phyloP scores from a whole-genome alignment of 148 eudicot species.

The Limonium bicolor region DNA sequence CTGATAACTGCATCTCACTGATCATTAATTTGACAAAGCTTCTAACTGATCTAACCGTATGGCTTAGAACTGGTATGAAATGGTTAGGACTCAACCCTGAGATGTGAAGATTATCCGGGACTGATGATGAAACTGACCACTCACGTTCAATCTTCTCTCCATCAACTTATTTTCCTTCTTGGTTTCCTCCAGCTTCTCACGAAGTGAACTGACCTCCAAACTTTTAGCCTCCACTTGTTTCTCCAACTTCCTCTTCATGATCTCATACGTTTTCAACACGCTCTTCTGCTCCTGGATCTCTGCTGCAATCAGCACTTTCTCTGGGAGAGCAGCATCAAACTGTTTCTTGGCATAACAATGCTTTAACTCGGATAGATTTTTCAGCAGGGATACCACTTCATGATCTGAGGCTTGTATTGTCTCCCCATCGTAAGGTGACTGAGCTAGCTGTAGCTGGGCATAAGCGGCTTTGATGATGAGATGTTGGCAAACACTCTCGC shows the following conservation, averaged over 20 bases:
- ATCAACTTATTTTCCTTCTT: constrained; percentile 46
- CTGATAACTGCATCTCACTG: constrained; percentile 57
- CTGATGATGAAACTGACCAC: constrained; percentile 36
- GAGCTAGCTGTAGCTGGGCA: constrained; percentile 65
- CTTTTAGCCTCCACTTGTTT: constrained; percentile 53
- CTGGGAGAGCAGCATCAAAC: constrained; percentile 41
- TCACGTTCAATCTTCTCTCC: constrained; percentile 64
- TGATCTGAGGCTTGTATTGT: constrained; percentile 73
- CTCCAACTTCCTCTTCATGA: constrained; percentile 51
- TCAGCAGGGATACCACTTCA: constrained; percentile 51
- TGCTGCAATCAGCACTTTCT: constrained; percentile 31
- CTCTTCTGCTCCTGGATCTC: constrained; percentile 76
- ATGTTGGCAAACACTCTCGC: constrained; percentile 66
- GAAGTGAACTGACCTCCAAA: constrained; percentile 63
- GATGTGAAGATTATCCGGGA: constrained; percentile 42
- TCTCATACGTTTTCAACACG: constrained; percentile 43
- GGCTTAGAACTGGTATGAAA: constrained; percentile 40
- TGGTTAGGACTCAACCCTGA: constrained; percentile 47
- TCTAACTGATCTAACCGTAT: constrained; percentile 46
- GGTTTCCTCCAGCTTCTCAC: constrained; percentile 62
- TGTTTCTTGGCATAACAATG: constrained; percentile 59
- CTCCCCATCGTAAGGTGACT: constrained; percentile 74
- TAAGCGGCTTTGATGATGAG: constrained; percentile 75
- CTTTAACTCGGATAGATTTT: constrained; percentile 54
- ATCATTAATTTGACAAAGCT: constrained; percentile 47